Percentiles rank a stretch among this genome's conserved stretches.
These are phyloP conservation scores for Trichoderma sp. DNA, from an alignment of 2,329 filamentous ascomycete genomes.

Conservation along the genomic window DNA sequence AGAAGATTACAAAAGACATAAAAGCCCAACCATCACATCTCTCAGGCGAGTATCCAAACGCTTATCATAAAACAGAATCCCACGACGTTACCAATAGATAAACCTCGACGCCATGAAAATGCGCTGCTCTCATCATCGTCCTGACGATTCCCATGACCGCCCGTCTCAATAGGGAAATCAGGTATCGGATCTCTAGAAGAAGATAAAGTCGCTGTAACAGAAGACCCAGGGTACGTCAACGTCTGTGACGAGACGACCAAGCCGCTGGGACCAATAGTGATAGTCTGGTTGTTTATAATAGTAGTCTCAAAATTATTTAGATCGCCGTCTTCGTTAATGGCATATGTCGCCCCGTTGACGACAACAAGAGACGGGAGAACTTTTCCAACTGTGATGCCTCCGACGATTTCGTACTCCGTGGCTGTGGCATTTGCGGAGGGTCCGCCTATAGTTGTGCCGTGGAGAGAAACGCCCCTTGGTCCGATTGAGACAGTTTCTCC, in stretches of 20 bases:
- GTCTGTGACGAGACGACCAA: conserved; percentile 46
- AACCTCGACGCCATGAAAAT: neutral
- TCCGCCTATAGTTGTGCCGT: conserved; percentile 44
- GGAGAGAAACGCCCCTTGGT: conserved; percentile 42
- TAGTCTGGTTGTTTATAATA: conserved; percentile 45
- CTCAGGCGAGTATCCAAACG: conserved; percentile 33
- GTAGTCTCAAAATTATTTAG: conserved; percentile 48
- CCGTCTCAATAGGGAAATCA: conserved; percentile 29
- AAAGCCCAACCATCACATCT: neutral
- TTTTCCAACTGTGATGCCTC: conserved; percentile 52
- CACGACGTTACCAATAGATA: conserved; percentile 23
- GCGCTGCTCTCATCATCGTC: conserved; percentile 29
- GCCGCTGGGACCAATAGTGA: conserved; percentile 49
- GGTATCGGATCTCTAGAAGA: conserved; percentile 29
- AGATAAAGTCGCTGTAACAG: conserved; percentile 41
- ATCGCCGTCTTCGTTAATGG: conserved; percentile 45
- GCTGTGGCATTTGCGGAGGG: conserved; percentile 33
- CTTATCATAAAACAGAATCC: conserved; percentile 40
- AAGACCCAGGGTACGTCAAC: conserved; percentile 44
- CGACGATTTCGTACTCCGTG: conserved; percentile 47
- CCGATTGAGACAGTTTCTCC: conserved; percentile 52
- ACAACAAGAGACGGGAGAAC: conserved; percentile 48
- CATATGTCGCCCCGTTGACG: conserved; percentile 50
- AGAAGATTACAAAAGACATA: neutral
- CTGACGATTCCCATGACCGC: neutral